Percentiles rank a stretch among this genome's conserved stretches.
Conservation (phyloP, 140 eudicot genomes). For the Stevia rebaudiana region DNA sequence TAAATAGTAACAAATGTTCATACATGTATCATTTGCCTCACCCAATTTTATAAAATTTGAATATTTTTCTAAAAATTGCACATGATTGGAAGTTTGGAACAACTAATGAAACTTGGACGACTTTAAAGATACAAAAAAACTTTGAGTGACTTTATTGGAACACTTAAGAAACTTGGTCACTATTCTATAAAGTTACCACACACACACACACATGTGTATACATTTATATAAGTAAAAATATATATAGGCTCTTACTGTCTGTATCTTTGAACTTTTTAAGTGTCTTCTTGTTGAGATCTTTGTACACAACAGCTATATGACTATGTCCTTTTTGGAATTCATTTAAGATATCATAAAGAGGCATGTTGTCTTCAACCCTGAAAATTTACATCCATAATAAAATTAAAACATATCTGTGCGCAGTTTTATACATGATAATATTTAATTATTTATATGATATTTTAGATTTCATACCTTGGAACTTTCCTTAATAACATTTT, state of each 20-base stretch:
- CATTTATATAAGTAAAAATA: neutral
- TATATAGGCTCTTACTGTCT: slow-evolving; percentile 32
- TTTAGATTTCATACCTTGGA: slow-evolving; percentile 52
- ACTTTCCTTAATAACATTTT: slow-evolving; percentile 75
- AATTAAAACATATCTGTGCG: neutral
- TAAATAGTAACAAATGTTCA: too few relatives aligned
- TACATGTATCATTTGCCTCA: too few relatives aligned
- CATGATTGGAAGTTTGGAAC: too few relatives aligned
- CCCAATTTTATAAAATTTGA: too few relatives aligned
- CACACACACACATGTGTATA: neutral
- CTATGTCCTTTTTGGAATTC: slow-evolving; percentile 99
- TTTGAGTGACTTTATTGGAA: too few relatives aligned
- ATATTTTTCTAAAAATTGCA: too few relatives aligned
- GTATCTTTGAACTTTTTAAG: slow-evolving; percentile 31
- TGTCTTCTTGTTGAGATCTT: slow-evolving; percentile 54
- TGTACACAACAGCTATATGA: slow-evolving; percentile 95
- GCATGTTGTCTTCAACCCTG: slow-evolving; percentile 91
- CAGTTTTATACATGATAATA: neutral
- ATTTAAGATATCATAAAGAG: slow-evolving; percentile 92
- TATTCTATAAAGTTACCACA: too few relatives aligned
- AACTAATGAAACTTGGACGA: too few relatives aligned
- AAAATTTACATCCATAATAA: neutral
- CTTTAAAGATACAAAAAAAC: too few relatives aligned
- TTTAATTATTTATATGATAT: neutral
- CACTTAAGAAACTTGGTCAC: too few relatives aligned